Evolutionary conservation across 768 basidiomycete species (phyloP).

Genomic region (Dacryopinax spathularia): DNA sequence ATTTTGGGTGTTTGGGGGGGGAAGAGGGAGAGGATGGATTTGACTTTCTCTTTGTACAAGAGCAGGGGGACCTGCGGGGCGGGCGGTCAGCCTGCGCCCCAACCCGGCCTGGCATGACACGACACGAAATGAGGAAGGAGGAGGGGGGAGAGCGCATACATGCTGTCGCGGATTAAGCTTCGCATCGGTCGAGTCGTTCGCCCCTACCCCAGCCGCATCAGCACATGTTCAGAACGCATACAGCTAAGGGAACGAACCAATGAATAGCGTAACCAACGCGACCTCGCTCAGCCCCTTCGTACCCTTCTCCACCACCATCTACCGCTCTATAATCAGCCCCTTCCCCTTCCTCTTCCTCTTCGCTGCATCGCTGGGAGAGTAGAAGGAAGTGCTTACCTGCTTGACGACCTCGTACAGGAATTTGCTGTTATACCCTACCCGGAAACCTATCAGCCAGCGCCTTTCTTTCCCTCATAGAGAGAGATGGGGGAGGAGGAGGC

Average conservation of each 20-base stretch:
- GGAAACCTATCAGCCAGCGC: not conserved
- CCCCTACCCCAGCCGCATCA: not conserved
- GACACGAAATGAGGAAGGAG: too few species aligned
- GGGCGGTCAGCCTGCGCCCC: too few species aligned
- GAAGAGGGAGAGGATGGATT: slow-evolving; percentile 46
- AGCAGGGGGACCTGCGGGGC: slow-evolving; percentile 32
- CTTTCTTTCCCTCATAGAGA: not conserved
- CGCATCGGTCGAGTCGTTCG: not conserved
- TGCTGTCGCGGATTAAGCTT: not conserved
- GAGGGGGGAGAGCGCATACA: not conserved
- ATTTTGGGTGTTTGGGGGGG: slow-evolving; percentile 58
- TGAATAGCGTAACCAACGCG: not conserved
- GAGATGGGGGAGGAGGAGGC: too few species aligned
- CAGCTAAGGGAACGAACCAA: not conserved
- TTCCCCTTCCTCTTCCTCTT: too few species aligned
- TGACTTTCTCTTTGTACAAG: slow-evolving; percentile 51
- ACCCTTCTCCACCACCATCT: not conserved
- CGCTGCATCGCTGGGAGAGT: too few species aligned
- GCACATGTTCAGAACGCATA: not conserved
- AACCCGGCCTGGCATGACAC: too few species aligned
- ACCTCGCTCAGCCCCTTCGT: not conserved
- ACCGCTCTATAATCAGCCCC: too few species aligned
- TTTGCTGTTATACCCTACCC: slow-evolving; percentile 63
- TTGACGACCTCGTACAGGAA: slow-evolving; percentile 73
- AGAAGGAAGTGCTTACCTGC: slow-evolving; percentile 35